phyloP scores from a whole-genome alignment of 2,329 filamentous ascomycete species.

The Penicillium occitanis region DNA sequence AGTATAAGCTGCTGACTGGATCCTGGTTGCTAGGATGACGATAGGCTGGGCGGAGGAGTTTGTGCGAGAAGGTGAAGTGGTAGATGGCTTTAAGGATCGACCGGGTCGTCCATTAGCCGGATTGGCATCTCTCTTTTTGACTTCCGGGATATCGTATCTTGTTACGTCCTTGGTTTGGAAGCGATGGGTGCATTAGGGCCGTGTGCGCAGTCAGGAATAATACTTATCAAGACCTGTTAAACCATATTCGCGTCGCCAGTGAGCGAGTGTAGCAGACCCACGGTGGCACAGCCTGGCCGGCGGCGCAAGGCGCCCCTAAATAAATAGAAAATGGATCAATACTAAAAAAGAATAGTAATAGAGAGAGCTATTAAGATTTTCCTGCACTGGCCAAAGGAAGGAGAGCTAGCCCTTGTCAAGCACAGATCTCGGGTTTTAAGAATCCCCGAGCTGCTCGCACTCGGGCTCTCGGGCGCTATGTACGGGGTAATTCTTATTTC shows the following conservation, averaged over 20 bases:
- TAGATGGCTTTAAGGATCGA: slow-evolving; percentile 22
- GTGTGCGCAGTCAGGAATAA: background rate
- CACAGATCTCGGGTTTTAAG: background rate
- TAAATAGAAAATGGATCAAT: background rate
- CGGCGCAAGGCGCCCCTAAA: background rate
- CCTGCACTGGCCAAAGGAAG: background rate
- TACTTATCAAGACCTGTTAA: background rate
- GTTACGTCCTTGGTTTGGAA: background rate
- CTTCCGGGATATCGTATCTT: background rate
- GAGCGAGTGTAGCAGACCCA: background rate
- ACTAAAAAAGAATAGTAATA: background rate
- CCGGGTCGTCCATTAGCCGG: background rate
- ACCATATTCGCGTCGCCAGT: background rate
- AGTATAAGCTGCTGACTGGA: background rate
- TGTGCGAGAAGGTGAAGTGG: slow-evolving; percentile 40
- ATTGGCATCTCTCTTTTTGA: background rate
- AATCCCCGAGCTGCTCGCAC: background rate
- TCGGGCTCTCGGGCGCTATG: background rate
- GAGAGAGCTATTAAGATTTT: background rate
- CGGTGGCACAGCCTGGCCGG: background rate
- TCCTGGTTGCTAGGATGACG: slow-evolving; percentile 39
- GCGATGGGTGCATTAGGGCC: background rate
- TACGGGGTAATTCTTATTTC: background rate
- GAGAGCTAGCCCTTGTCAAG: background rate
- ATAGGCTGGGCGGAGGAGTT: slow-evolving; percentile 50